Evolutionary conservation across 306 rosid species (phyloP).

Genomic region (Dryas alaskensis): DNA sequence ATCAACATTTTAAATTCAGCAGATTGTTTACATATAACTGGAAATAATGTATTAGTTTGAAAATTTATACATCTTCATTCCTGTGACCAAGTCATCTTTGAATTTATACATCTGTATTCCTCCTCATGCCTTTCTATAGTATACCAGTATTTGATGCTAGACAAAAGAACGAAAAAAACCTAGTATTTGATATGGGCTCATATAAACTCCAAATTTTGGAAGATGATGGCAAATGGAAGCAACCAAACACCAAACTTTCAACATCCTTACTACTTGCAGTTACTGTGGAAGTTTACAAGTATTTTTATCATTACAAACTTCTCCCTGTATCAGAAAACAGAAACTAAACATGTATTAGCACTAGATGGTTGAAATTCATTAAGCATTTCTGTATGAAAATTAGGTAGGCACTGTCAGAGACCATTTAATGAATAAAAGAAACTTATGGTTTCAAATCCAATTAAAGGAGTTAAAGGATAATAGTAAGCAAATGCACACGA

Average conservation of each 20-base stretch:
- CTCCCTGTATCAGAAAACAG: conserved; percentile 43
- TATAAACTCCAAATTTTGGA: background rate
- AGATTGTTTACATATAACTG: background rate
- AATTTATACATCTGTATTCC: background rate
- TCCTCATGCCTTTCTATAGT: background rate
- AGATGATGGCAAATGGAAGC: background rate
- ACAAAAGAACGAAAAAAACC: background rate
- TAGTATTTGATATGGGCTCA: background rate
- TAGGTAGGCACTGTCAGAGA: background rate
- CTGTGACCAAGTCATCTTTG: background rate
- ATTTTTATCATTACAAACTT: conserved; percentile 57
- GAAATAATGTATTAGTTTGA: background rate
- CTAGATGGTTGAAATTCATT: background rate
- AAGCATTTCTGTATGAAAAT: background rate
- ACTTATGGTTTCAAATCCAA: background rate
- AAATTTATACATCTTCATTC: background rate
- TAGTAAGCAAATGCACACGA: background rate
- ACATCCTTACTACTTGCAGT: background rate
- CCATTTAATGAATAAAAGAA: background rate
- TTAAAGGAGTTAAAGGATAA: background rate
- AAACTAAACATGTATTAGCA: conserved; percentile 10
- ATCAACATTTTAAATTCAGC: background rate
- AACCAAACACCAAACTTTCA: background rate
- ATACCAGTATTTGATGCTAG: background rate
- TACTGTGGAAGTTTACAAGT: conserved; percentile 44